These are phyloP conservation scores for Chondrus crispus DNA, from an alignment of 23 red algal species.

Conservation along the genomic window DNA sequence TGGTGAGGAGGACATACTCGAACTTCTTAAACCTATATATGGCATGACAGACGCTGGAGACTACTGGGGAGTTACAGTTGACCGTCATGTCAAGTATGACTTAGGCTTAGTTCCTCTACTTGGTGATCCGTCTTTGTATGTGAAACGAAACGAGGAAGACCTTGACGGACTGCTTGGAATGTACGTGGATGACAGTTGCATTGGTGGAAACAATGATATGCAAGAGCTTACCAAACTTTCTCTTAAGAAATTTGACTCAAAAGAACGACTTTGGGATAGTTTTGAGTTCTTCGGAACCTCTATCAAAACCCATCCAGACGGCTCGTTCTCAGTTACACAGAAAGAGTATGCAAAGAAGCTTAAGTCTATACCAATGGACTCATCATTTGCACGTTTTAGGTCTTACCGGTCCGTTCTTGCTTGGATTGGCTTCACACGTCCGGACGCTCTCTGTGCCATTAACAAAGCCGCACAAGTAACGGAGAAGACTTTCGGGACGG, in stretches of 20 bases:
- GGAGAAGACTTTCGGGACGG: neutral
- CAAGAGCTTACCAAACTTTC: neutral
- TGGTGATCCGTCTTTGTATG: slow-evolving; percentile 1
- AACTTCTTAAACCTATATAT: neutral
- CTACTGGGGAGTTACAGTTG: slow-evolving; percentile 10
- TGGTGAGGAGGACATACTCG: neutral
- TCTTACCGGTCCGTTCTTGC: neutral
- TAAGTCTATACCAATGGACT: neutral
- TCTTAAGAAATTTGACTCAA: slow-evolving; percentile 9
- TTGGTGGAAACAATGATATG: neutral
- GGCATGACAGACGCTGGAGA: slow-evolving; percentile 27
- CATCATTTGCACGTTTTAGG: neutral
- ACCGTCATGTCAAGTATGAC: slow-evolving; percentile 4
- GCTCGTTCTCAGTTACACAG: neutral
- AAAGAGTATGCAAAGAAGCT: neutral
- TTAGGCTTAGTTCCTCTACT: neutral
- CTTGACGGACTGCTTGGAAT: neutral
- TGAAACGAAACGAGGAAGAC: neutral
- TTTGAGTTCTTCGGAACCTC: slow-evolving; percentile 3
- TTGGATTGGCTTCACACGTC: neutral
- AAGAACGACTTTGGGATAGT: neutral
- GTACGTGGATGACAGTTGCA: slow-evolving; percentile 26
- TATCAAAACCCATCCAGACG: neutral
- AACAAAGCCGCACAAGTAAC: neutral
- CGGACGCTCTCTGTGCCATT: neutral